Base-by-base conservation (phyloP, 2,329 filamentous ascomycete species). In the Talaromyces sp. region DNA sequence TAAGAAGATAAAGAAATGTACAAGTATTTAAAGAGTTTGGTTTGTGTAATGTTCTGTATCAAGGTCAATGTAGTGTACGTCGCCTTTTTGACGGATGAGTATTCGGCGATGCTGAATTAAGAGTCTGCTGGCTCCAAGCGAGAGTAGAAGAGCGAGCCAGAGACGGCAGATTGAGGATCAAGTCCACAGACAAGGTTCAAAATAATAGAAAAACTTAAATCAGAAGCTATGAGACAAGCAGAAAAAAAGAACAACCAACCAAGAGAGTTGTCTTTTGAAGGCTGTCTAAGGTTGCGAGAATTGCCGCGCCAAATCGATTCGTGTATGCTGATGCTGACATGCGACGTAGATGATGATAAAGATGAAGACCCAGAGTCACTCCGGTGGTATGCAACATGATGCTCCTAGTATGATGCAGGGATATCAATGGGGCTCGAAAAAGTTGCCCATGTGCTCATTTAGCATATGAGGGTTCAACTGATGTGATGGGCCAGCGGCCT, bases 301-400 rank as follows among this genome's bases (percentile, higher is more conserved):
- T 16, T 14, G 33, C 33, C 33, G 2, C 33, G 24, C 24, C 24
- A 27, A 4, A 27, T 35, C n/a, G 11, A 35, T 17, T 13, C 36
- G 43, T 24, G 32, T 36, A 46, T 19, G 16, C 16, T 44, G 29
- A 47, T 49, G 42, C 47, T 46, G 36, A 44, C 36, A 51, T 51
- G 40, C 32, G 47, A 56, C 39, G 32, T 47, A 40, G 46, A 17
- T n/a, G 7, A 30, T 30, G n/a, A 35, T 27, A 50, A 39, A 22
- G 32, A 41, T 35, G 46, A 36, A 44, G 36, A 37, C 6, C 32
- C 20, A 33, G 41, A 46, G 30, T 47, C 55, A 55, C 57, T 54
- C 55, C 55, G 19, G 39, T 48, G 39, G 24, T 45, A 60, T 60
- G 57, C 57, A 54, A 58, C 33, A 47, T 36, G 47, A 29, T 24